phyloP scores from a whole-genome alignment of 176 grass and related monocot species.

The Phoenix dactylifera region DNA sequence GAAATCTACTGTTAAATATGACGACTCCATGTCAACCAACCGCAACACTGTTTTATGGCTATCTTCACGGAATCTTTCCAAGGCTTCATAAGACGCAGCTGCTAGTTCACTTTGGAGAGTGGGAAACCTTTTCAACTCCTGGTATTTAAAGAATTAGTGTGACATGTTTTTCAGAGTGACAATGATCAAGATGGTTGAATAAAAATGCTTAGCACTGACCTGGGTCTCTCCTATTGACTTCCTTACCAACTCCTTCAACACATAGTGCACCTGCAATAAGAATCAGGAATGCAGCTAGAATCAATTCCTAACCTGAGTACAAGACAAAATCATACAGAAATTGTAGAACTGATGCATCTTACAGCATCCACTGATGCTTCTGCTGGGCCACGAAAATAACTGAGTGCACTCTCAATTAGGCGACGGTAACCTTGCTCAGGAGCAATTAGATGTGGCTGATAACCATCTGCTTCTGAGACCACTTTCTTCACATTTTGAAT shows the following conservation, averaged over 20 bases:
- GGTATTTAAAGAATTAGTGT: not conserved
- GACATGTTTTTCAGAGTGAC: not conserved
- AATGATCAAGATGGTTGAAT: not conserved
- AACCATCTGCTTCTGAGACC: conserved; percentile 94
- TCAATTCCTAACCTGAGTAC: no score
- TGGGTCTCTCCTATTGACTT: conserved; percentile 87
- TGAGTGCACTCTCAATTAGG: conserved; percentile 79
- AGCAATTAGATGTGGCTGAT: conserved; percentile 95
- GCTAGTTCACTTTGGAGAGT: conserved; percentile 77
- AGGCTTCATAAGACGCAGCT: conserved; percentile 52
- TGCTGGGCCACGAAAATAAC: conserved; percentile 90
- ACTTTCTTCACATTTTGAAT: conserved; percentile 81
- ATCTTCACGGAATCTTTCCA: conserved; percentile 76
- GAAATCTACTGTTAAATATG: conserved; percentile 84
- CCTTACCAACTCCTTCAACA: conserved; percentile 92
- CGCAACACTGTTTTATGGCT: conserved; percentile 65
- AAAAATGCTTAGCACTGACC: conserved; percentile 31
- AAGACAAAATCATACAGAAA: no score
- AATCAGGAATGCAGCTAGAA: conserved; percentile 3
- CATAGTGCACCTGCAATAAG: conserved; percentile 59
- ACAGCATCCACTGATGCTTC: conserved; percentile 99
- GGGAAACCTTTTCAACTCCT: conserved; percentile 88
- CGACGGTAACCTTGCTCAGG: conserved; percentile 96
- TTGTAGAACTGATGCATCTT: conserved; percentile 11
- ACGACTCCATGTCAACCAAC: conserved; percentile 76